A percentile compares a stretch with the other conserved stretches of the same genome.
phyloP scores from a whole-genome alignment of 495 filamentous ascomycete genomes.

The Lophium mytilinum region DNA sequence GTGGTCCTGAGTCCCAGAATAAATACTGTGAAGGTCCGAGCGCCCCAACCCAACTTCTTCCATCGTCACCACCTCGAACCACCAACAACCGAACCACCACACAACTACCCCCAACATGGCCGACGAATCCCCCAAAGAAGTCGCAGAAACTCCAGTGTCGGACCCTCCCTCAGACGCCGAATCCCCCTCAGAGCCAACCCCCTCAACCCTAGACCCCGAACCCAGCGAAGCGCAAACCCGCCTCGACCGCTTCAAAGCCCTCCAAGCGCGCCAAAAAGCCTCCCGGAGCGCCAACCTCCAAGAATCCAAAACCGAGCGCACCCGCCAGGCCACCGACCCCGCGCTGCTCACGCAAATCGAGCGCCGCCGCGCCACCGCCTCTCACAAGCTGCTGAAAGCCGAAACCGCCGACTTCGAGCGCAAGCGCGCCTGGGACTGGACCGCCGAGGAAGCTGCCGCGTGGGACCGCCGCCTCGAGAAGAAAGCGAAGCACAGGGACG shows the following conservation, averaged over 20 bases:
- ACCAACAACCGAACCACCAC: no score
- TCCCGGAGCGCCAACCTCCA: slow-evolving; percentile 1
- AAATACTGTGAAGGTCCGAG: no score
- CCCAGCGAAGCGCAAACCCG: not conserved
- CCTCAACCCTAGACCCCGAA: not conserved
- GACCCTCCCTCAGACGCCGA: not conserved
- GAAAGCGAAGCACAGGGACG: slow-evolving; percentile 72
- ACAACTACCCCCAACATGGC: no score
- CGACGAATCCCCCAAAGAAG: no score
- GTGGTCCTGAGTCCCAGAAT: no score
- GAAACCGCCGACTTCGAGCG: slow-evolving; percentile 93
- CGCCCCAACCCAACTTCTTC: no score
- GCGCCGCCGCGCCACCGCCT: slow-evolving; percentile 75
- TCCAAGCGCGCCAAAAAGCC: slow-evolving; percentile 3
- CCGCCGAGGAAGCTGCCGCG: slow-evolving; percentile 80
- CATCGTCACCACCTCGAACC: no score
- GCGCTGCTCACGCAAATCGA: slow-evolving; percentile 60
- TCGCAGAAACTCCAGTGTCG: no score
- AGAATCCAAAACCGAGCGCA: not conserved
- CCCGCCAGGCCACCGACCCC: slow-evolving; percentile 33
- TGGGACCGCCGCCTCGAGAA: slow-evolving; percentile 89
- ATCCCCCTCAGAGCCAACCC: not conserved
- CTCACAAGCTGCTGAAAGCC: slow-evolving; percentile 88
- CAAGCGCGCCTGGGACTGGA: slow-evolving; percentile 98
- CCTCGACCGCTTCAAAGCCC: slow-evolving; percentile 1